Percentiles rank a stretch among this genome's conserved stretches.
These are phyloP conservation scores for Infundibulicybe gibba DNA, from an alignment of 768 basidiomycete genomes.

Conservation along the genomic window DNA sequence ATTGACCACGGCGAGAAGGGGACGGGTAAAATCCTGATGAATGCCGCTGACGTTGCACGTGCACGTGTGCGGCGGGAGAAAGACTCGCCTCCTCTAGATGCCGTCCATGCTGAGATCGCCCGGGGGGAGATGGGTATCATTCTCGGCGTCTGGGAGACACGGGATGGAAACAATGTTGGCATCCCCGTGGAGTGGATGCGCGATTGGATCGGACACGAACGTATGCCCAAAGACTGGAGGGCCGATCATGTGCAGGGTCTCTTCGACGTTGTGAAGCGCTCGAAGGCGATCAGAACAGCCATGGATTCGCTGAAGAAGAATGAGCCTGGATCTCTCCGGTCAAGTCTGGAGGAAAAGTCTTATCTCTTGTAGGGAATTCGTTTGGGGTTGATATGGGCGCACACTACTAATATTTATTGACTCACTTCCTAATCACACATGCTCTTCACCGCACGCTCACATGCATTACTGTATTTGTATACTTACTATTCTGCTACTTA, in stretches of 20 bases:
- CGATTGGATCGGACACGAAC: slow-evolving; percentile 48
- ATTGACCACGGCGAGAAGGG: slow-evolving; percentile 21
- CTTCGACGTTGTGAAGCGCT: slow-evolving; percentile 27
- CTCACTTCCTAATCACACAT: too few species aligned
- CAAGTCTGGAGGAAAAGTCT: too few species aligned
- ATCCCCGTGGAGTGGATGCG: slow-evolving; percentile 42
- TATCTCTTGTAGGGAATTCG: too few species aligned
- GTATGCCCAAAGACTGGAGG: slow-evolving; percentile 45
- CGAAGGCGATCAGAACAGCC: slow-evolving; percentile 22
- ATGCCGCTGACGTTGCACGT: slow-evolving; percentile 40
- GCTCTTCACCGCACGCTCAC: too few species aligned
- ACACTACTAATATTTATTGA: too few species aligned
- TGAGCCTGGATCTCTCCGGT: too few species aligned
- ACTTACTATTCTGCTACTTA: too few species aligned
- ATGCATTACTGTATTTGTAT: too few species aligned
- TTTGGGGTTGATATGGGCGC: too few species aligned
- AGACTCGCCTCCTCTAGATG: slow-evolving; percentile 34
- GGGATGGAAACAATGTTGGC: slow-evolving; percentile 33
- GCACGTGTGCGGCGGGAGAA: slow-evolving; percentile 51
- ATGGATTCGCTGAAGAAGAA: slow-evolving; percentile 18
- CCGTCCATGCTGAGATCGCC: slow-evolving; percentile 55
- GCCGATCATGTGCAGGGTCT: slow-evolving; percentile 33
- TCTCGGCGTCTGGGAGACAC: slow-evolving; percentile 49
- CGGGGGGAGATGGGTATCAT: slow-evolving; percentile 68
- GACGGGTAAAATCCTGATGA: slow-evolving; percentile 24